A percentile compares a stretch with the other conserved stretches of the same genome.
Evolutionary conservation across 116 monocot species (phyloP).

Genomic region (Zostera marina): DNA sequence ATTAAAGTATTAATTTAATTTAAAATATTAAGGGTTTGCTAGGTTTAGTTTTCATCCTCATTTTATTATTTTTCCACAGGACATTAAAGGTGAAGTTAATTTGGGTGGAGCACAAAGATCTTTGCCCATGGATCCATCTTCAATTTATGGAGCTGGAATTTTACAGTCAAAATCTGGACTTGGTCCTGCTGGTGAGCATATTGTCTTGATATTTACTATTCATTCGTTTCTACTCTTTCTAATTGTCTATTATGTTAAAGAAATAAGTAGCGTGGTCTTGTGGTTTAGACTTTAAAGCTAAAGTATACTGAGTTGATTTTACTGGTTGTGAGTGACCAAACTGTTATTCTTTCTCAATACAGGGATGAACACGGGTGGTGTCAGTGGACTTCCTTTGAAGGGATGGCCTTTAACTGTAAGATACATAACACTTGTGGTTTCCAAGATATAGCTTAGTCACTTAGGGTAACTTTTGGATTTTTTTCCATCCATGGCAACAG

Average conservation of each 20-base stretch:
- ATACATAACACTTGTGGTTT: not conserved
- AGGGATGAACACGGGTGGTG: constrained; percentile 70
- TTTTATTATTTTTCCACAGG: constrained; percentile 15
- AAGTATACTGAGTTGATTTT: not conserved
- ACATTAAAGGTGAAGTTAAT: constrained; percentile 59
- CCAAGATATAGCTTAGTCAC: not conserved
- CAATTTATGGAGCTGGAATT: constrained; percentile 65
- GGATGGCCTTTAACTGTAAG: constrained; percentile 94
- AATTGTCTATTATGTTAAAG: no score
- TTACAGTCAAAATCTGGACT: constrained; percentile 80
- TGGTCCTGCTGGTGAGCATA: constrained; percentile 38
- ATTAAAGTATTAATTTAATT: no score
- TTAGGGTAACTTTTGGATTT: not conserved
- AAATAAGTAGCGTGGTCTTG: no score
- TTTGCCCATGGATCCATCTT: constrained; percentile 65
- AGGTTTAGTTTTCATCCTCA: not conserved
- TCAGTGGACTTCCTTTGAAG: constrained; percentile 77
- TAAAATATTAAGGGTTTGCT: not conserved
- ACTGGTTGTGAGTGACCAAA: not conserved
- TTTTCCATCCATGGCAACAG: constrained; percentile 14
- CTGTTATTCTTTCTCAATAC: constrained; percentile 2
- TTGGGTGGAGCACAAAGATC: constrained; percentile 55
- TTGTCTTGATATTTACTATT: not conserved
- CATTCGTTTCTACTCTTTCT: not conserved
- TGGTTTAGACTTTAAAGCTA: no score